These are phyloP conservation scores for Phytopythium kandeliae DNA, from an alignment of 352 stramenopile genomes.

Conservation along the genomic window DNA sequence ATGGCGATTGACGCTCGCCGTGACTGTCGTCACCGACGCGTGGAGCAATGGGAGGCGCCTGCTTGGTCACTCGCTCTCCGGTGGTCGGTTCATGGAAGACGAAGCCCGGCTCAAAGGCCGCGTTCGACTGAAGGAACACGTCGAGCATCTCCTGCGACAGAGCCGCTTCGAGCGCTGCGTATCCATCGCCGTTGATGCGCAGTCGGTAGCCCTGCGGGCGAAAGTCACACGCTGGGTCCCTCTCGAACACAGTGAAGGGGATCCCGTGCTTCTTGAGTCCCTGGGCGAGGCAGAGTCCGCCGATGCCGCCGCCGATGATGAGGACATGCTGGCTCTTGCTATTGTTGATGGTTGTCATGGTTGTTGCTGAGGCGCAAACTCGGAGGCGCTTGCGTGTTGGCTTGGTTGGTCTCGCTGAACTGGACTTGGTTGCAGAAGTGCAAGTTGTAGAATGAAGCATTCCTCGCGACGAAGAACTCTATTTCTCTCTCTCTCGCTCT, in stretches of 20 bases:
- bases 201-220: constrained; percentile 52
- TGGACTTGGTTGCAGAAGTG: neutral
- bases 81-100: constrained; percentile 40
- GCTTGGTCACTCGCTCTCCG: neutral
- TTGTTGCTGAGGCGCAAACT: too few relatives aligned
- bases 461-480: too few relatives aligned
- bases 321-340: constrained; percentile 25
- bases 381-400: too few relatives aligned
- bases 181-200: constrained; percentile 51
- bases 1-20: too few relatives aligned
- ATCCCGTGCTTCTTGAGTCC: constrained; percentile 58
- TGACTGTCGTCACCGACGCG: too few relatives aligned
- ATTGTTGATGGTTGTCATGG: neutral
- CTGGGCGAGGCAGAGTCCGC: constrained; percentile 53
- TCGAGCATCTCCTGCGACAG: constrained; percentile 40
- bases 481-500: too few relatives aligned
- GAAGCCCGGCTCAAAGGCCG: constrained; percentile 44
- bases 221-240: constrained; percentile 50
- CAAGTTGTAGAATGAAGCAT: constrained; percentile 1
- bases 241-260: constrained; percentile 62
- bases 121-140: constrained; percentile 42
- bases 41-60: too few relatives aligned
- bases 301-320: constrained; percentile 51
- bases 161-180: constrained; percentile 42
- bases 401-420: neutral